Evolutionary conservation across 2,329 filamentous ascomycete species (phyloP).

Genomic region (Verticillium nonalfalfae): DNA sequence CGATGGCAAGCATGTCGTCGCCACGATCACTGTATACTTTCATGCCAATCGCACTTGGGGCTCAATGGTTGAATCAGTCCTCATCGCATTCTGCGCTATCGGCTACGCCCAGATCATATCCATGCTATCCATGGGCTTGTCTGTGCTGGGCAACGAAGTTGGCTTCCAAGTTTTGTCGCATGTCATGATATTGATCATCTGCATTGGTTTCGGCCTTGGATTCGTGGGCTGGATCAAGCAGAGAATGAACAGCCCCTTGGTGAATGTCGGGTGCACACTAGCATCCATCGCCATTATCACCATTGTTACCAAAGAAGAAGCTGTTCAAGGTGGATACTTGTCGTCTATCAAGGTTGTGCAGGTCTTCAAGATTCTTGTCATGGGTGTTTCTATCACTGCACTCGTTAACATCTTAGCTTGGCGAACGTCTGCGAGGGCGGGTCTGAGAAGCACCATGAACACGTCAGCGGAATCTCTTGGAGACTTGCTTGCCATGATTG

Average conservation of each 20-base stretch:
- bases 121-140: constrained; percentile 82
- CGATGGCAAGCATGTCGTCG: constrained; percentile 90
- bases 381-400: constrained; percentile 68
- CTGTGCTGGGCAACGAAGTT: constrained; percentile 38
- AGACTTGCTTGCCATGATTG: constrained; percentile 76
- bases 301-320: constrained; percentile 84
- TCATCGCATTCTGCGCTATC: constrained; percentile 73
- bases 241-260: constrained; percentile 67
- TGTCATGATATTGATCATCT: constrained; percentile 71
- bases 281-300: constrained; percentile 86
- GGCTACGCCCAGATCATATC: constrained; percentile 64
- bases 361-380: constrained; percentile 75
- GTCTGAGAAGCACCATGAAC: constrained; percentile 67
- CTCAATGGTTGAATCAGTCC: constrained; percentile 80
- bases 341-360: constrained; percentile 76
- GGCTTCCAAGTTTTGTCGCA: constrained; percentile 65
- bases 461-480: constrained; percentile 69
- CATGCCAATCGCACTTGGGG: constrained; percentile 82
- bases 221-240: constrained; percentile 87
- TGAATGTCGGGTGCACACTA: constrained; percentile 80
- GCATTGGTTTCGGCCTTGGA: constrained; percentile 79
- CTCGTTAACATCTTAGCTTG: constrained; percentile 71
- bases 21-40: constrained; percentile 91
- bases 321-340: constrained; percentile 76
- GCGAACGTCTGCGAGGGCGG: constrained; percentile 68